Conservation (phyloP, 768 basidiomycete genomes). For the Lyophyllum shimeji region DNA sequence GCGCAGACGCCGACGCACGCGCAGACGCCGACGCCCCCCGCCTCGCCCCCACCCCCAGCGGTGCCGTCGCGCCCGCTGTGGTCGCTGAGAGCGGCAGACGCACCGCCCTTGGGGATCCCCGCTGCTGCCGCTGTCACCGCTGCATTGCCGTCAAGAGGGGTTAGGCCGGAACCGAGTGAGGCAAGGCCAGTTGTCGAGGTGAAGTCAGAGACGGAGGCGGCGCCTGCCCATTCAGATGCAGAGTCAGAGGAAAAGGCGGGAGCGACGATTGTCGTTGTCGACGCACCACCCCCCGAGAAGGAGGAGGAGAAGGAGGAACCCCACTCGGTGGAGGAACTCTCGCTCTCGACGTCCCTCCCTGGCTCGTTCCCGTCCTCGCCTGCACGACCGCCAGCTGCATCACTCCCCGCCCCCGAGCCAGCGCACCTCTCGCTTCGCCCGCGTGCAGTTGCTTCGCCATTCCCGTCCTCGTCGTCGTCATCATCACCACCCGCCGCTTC, state of each 20-base stretch:
- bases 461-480: conserved; percentile 3
- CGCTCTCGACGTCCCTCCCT: conserved; percentile 14
- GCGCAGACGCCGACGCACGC: not conserved
- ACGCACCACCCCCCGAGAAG: not conserved
- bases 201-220: no score
- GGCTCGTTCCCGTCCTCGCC: conserved; percentile 16
- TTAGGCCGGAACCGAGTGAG: no score
- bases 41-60: conserved; percentile 32
- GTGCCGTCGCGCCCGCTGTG: conserved; percentile 26
- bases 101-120: conserved; percentile 38
- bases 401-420: not conserved
- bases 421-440: not conserved
- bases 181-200: not conserved
- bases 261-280: conserved; percentile 1
- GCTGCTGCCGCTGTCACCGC: not conserved
- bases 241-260: not conserved
- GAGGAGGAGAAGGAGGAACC: conserved; percentile 3
- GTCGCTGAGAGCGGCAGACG: conserved; percentile 43
- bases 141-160: not conserved
- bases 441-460: not conserved
- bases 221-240: not conserved
- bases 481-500: not conserved
- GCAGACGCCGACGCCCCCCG: conserved; percentile 46
- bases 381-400: not conserved
- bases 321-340: not conserved